Base-by-base conservation (phyloP, 371 early-diverging fungal species). In the Rhizopus microsporus region DNA sequence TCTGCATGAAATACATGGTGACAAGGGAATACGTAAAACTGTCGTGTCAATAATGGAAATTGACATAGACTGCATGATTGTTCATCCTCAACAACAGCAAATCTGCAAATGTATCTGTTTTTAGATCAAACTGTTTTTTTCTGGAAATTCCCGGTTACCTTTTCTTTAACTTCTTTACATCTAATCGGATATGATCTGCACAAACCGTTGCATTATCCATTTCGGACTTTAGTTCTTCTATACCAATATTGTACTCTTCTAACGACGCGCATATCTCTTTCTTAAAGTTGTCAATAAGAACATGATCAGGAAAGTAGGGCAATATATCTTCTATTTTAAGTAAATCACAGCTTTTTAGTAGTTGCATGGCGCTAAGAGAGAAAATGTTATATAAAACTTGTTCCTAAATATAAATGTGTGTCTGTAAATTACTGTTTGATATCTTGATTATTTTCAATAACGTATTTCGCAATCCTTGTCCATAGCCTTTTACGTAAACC, bases 281-380 rank as follows among this genome's bases (percentile, higher is more conserved):
- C 61, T 96, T 96, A 68, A 97, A 95, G 57, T 96, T 94, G 62
- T 96, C 94, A 63, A 98, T 97, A 0, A 88, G 75, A 0, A 92
- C 90, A 74, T 94, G 95, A 57, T 97, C 97, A 0, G 97, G 96
- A 67, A 98, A 96, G 69, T 90, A 93, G 1, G 95, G 96, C 31
- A 98, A 68, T 29, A 98, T 88, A 65, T 98, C 97, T 67, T 96
- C 95, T 52, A 98, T 91, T 60, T 92, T 91, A 37, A 97, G 72
- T 10, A 96, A 72, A 43, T 92, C 91, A 37, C 89, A 86, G 45
- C 88, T 74, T 57, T 87, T 85, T 35, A 94, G 68, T 61, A 93
- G 87, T 17, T 85, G 82, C 82, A 97, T 91, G 4, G 93, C 96
- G 4, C 91, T 89, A 60, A 43, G 23, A 23, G 23, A 23, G 23